phyloP scores from a whole-genome alignment of 2,329 filamentous ascomycete genomes.

The Dactylonectria estremocensis region DNA sequence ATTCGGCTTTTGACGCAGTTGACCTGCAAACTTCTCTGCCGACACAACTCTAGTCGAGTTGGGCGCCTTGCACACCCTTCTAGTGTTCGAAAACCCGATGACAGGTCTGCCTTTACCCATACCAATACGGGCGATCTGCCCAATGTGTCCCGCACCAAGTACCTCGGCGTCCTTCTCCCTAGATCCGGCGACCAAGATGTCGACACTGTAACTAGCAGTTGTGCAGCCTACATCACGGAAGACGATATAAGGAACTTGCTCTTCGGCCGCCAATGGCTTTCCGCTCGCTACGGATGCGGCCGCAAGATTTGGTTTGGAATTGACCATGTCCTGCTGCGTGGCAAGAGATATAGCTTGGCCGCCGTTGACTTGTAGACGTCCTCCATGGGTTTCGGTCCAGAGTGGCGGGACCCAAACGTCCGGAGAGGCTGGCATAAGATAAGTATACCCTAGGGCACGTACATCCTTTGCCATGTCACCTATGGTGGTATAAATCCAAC shows the following conservation, averaged over 20 bases:
- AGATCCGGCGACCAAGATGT: slow-evolving; percentile 18
- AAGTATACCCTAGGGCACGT: slow-evolving; percentile 20
- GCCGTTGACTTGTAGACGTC: slow-evolving; percentile 10
- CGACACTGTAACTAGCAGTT: slow-evolving; percentile 20
- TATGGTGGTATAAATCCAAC: slow-evolving; percentile 24
- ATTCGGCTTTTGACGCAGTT: background rate
- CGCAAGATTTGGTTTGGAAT: too few species aligned
- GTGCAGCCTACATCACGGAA: slow-evolving; percentile 23
- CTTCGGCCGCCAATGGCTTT: background rate
- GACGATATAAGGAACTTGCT: slow-evolving; percentile 13
- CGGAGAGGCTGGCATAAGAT: slow-evolving; percentile 6
- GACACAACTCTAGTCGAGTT: slow-evolving; percentile 2
- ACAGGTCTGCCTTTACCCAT: slow-evolving; percentile 15
- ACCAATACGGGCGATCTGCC: slow-evolving; percentile 20
- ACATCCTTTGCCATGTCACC: slow-evolving; percentile 28
- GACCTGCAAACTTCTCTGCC: slow-evolving; percentile 1
- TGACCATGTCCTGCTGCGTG: background rate
- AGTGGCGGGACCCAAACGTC: slow-evolving; percentile 15
- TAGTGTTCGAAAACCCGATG: background rate
- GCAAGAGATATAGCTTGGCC: slow-evolving; percentile 17
- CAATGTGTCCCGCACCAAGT: slow-evolving; percentile 18
- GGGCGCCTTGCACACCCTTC: background rate
- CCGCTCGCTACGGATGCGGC: background rate
- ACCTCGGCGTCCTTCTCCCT: background rate
- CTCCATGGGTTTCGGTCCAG: too few species aligned